Evolutionary conservation across 2,329 filamentous ascomycete genomes (phyloP), one percentile per base, ranked within the genome.

Genomic region (Colletotrichum navitas): DNA sequence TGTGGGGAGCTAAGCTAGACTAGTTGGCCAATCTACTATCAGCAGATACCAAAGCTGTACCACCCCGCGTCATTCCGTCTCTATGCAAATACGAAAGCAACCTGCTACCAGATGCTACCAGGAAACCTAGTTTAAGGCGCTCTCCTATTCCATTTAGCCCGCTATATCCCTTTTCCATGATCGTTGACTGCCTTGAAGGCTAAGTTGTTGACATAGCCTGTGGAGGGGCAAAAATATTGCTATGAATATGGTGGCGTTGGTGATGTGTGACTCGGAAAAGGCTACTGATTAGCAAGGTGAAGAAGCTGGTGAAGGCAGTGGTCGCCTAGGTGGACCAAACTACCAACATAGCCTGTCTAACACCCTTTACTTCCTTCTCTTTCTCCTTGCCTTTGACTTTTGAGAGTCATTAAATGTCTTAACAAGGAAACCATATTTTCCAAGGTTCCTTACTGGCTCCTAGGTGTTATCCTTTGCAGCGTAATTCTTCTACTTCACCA

Each of bases 401-500:
- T 34, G 47, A 6, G 61, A 55, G 24, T 29, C 24, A 6, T 16
- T 43, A 5, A 63, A 54, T 1, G 11, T 34, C 49, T 63, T 63
- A 41, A 87, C 74, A 1, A 83, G 73, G 2, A 74, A 74, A 12
- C 72, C 67, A 65, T 85, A 86, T 3, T 84, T 80, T 0, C 61
- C 64, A 24, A 89, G 75, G 68, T 88, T 84, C 26, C 67, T 76
- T 75, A 80, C 83, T 1, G 85, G 85, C 79, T 89, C 87, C 88
- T 88, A 90, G 0, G 86, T 88, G 69, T 85, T 88, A 1, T 85
- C 76, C 24, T 79, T 77, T 1, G 74, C 72, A 0, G 80, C 62
- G 65, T 81, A 89, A 0, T 84, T 85, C 74, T 84, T 83, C 88
- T 87, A 90, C 76, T 89, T 88, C 64, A 90, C 82, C 4, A 80